Percentiles rank a stretch among this genome's conserved stretches.
Evolutionary conservation across 2,329 filamentous ascomycete species (phyloP).

Genomic region (Trichoderma arundinaceum): DNA sequence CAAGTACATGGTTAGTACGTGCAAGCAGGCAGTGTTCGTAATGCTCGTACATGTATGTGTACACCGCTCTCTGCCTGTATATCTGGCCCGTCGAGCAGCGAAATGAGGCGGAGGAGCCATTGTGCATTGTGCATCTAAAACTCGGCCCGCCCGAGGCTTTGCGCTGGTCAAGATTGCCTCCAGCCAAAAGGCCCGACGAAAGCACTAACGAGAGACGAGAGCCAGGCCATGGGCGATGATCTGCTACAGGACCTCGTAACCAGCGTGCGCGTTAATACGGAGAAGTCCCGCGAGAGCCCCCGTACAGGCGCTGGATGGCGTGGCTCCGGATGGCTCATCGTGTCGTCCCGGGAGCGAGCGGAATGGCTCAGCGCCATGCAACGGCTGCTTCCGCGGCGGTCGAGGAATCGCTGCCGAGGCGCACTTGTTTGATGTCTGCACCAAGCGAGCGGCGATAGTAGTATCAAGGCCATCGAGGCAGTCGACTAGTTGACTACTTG

Average conservation of each 20-base stretch:
- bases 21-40: no score
- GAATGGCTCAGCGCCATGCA: background rate
- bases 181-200: background rate
- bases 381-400: slow-evolving; percentile 5
- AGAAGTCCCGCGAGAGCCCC: slow-evolving; percentile 8
- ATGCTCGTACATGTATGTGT: no score
- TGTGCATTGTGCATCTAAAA: background rate
- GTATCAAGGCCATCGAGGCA: no score
- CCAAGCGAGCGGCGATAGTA: background rate
- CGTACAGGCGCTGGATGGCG: background rate
- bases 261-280: background rate
- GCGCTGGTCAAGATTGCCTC: background rate
- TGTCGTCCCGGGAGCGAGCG: background rate
- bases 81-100: background rate
- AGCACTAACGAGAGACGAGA: background rate
- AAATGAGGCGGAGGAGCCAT: background rate
- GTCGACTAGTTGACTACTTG: background rate
- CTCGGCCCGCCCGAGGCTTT: slow-evolving; percentile 3
- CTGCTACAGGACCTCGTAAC: slow-evolving; percentile 1
- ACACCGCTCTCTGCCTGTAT: slow-evolving; percentile 15
- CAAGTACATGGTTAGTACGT: no score
- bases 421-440: slow-evolving; percentile 10
- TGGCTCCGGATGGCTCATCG: background rate
- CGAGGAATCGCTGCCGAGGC: background rate
- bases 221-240: slow-evolving; percentile 2